Evolutionary conservation across 208 protist genomes (phyloP).

Genomic region (Acanthamoeba rhysodes): DNA sequence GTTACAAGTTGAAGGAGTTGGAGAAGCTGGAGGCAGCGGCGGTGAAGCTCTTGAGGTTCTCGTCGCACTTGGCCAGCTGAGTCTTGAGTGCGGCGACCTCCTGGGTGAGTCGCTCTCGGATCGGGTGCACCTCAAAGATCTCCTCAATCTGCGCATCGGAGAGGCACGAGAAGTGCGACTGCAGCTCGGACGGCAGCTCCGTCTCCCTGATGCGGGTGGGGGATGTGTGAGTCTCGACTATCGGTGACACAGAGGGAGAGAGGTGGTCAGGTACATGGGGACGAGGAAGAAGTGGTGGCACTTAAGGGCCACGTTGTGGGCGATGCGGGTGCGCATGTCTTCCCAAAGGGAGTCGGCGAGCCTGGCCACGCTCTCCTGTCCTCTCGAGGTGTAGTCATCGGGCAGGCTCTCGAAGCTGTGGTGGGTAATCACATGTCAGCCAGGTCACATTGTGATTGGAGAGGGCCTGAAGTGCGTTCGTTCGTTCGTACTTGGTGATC

Average conservation of each 20-base stretch:
- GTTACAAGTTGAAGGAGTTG: slow-evolving; percentile 48
- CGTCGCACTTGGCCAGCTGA: slow-evolving; percentile 78
- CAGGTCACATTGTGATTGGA: not conserved
- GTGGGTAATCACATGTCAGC: not conserved
- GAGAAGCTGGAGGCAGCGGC: slow-evolving; percentile 74
- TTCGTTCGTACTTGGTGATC: slow-evolving; percentile 72
- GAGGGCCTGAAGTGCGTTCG: not conserved
- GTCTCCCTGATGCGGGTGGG: slow-evolving; percentile 54
- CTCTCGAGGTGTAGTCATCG: slow-evolving; percentile 64
- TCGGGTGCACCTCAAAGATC: slow-evolving; percentile 85
- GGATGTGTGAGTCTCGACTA: not conserved
- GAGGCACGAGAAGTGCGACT: slow-evolving; percentile 80
- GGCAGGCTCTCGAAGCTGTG: slow-evolving; percentile 45
- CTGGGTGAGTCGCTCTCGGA: slow-evolving; percentile 77
- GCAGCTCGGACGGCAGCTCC: slow-evolving; percentile 83
- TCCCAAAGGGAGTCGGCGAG: slow-evolving; percentile 82
- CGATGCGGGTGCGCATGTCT: slow-evolving; percentile 81
- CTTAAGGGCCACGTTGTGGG: slow-evolving; percentile 86
- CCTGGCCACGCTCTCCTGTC: slow-evolving; percentile 81
- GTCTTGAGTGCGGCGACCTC: slow-evolving; percentile 81
- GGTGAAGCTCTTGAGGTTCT: slow-evolving; percentile 81
- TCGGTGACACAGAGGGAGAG: not conserved
- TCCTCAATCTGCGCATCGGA: slow-evolving; percentile 81
- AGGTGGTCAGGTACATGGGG: slow-evolving; percentile 77
- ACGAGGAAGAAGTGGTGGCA: slow-evolving; percentile 89